phyloP scores from a whole-genome alignment of 73 alveolate species.

The Paramecium sonneborni region DNA sequence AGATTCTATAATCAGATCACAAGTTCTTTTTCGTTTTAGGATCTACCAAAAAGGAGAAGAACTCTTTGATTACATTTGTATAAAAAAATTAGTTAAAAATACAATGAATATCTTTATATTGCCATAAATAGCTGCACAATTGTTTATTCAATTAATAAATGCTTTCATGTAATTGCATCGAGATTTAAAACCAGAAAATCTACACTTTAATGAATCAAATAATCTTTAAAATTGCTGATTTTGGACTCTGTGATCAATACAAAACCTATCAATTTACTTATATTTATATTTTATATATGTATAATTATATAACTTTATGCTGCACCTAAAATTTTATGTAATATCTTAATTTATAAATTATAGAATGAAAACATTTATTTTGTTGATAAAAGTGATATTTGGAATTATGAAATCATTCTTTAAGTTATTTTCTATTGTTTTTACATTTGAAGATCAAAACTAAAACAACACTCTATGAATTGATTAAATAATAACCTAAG shows the following conservation, averaged over 20 bases:
- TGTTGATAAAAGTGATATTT: constrained; percentile 68
- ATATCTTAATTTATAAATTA: not conserved
- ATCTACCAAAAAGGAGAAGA: constrained; percentile 86
- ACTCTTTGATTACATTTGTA: constrained; percentile 78
- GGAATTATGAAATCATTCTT: constrained; percentile 77
- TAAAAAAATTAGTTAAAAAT: constrained; percentile 44
- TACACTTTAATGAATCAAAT: constrained; percentile 66
- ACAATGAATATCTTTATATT: constrained; percentile 62
- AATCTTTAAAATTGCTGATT: constrained; percentile 77
- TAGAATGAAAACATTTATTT: constrained; percentile 66
- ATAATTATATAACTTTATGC: too few species aligned
- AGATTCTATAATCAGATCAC: constrained; percentile 71
- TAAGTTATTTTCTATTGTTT: constrained; percentile 77
- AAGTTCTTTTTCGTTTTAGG: constrained; percentile 77
- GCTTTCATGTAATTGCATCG: constrained; percentile 77
- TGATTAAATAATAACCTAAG: constrained; percentile 36
- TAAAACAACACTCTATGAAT: constrained; percentile 27
- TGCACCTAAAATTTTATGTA: constrained; percentile 80
- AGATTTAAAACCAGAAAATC: constrained; percentile 80
- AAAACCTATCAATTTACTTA: constrained; percentile 14
- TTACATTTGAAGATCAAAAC: constrained; percentile 70
- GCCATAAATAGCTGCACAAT: not conserved
- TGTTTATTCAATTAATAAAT: not conserved
- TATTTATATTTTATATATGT: too few species aligned
- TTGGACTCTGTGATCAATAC: constrained; percentile 74